These are phyloP conservation scores for Diaporthe citrichinensis DNA, from an alignment of 2,329 filamentous ascomycete genomes.

Conservation along the genomic window DNA sequence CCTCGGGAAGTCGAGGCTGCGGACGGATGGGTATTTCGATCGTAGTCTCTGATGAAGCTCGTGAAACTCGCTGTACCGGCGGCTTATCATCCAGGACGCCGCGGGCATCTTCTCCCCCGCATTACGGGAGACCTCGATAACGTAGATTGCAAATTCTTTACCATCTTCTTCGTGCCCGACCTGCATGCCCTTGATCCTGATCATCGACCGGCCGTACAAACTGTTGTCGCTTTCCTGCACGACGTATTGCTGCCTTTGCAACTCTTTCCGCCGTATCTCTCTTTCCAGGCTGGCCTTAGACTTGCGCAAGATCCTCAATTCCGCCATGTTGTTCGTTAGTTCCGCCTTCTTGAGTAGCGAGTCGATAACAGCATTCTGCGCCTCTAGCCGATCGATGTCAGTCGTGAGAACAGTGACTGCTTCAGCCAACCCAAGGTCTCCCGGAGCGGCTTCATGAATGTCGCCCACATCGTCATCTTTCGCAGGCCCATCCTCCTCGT, in stretches of 20 bases:
- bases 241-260: conserved; percentile 96
- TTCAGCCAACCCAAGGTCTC: conserved; percentile 92
- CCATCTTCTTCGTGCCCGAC: conserved; percentile 93
- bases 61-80: conserved; percentile 96
- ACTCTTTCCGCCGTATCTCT: conserved; percentile 92
- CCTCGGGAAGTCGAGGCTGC: conserved; percentile 91
- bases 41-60: conserved; percentile 93
- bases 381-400: conserved; percentile 89
- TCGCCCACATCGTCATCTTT: conserved; percentile 78
- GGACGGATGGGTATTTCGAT: conserved; percentile 86
- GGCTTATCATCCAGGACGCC: conserved; percentile 93
- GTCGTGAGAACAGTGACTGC: conserved; percentile 90
- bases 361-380: conserved; percentile 92
- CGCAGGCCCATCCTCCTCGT: conserved; percentile 74
- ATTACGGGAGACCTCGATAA: conserved; percentile 90
- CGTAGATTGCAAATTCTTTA: conserved; percentile 92
- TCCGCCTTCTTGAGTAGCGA: conserved; percentile 95
- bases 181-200: conserved; percentile 93
- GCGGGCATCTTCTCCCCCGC: conserved; percentile 96
- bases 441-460: conserved; percentile 93
- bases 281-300: conserved; percentile 93
- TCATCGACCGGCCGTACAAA: conserved; percentile 89
- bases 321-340: conserved; percentile 95
- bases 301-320: conserved; percentile 91
- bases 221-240: conserved; percentile 98